Base-by-base conservation (phyloP, 2,329 filamentous ascomycete species). In the Cylindrodendrum hubeiense region DNA sequence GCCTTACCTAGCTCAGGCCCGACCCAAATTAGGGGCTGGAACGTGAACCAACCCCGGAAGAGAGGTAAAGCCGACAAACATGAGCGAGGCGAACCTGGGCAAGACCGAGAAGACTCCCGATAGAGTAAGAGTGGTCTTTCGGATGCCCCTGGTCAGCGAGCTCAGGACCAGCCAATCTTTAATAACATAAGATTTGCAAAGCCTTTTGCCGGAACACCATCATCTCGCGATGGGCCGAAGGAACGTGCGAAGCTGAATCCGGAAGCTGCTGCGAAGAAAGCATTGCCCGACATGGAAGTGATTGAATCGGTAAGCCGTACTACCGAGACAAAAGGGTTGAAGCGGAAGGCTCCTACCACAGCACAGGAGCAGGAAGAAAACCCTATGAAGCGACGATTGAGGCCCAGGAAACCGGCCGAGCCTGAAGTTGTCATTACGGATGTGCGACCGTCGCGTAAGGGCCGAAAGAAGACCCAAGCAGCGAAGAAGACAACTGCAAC, bases 11-110 rank as follows among this genome's bases (percentile, higher is more conserved):
- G 82, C 51, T 85, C 84, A 17, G 87, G 86, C 0, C 87, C 87
- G 1, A 87, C 86, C 13, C 82, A 83, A 46, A 88, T 89, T 33
- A 78, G 87, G 28, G 87, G 87, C 1, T 89, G 87, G 87, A 87
- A 86, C 50, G 79, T 82, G 10, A 82, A 82, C 60, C 79, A 79
- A 65, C 76, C 77, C 60, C 76, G 79, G 46, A 81, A 81, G 67
- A 75, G 77, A 67, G 75, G 77, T 61, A 79, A 79, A 58, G 65
- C 63, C 3, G 77, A 79, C 33, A 78, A 76, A 67, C 73, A 76
- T 51, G 79, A 78, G 24, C 74, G 73, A 66, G 70, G 68, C 19
- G 77, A 79, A 37, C 68, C 73, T 58, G 71, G 71, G 52, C 75
- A 75, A 68, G 79, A 80, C 64, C 73, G 78, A 70, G 78, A 80